Percentiles rank a stretch among this genome's conserved stretches.
Evolutionary conservation across 768 basidiomycete species (phyloP).

Genomic region (Collybiopsis confluens): DNA sequence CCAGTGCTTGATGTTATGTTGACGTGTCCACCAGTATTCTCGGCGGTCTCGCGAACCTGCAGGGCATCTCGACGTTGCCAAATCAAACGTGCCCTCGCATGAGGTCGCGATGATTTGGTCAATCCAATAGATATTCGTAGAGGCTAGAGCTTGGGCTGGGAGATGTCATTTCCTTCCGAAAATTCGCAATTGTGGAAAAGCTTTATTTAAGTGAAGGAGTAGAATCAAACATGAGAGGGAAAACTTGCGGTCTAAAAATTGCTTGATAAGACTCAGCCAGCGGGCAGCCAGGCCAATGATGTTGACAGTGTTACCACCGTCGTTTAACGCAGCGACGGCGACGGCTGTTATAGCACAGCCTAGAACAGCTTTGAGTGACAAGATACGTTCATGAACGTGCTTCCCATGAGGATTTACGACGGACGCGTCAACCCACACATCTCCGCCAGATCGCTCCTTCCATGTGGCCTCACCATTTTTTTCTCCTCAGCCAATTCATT

Average conservation of each 20-base stretch:
- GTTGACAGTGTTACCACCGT: not conserved
- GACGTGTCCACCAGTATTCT: no score
- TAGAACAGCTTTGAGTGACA: slow-evolving; percentile 42
- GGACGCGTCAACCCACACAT: slow-evolving; percentile 53
- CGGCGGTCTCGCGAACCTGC: no score
- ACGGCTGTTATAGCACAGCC: not conserved
- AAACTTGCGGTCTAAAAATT: slow-evolving; percentile 44
- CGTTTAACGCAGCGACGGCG: slow-evolving; percentile 9
- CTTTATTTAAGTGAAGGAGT: not conserved
- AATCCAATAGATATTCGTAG: no score
- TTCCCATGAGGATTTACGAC: slow-evolving; percentile 57
- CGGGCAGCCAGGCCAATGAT: not conserved
- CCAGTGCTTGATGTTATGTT: no score
- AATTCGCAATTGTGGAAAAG: slow-evolving; percentile 35
- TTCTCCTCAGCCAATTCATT: not conserved
- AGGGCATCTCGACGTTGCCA: no score
- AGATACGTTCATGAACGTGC: slow-evolving; percentile 65
- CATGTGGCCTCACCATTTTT: no score
- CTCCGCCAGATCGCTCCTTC: slow-evolving; percentile 25
- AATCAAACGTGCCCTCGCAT: no score
- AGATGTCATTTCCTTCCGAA: no score
- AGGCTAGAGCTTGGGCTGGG: no score
- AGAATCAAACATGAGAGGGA: not conserved
- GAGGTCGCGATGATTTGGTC: no score
- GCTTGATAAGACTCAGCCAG: slow-evolving; percentile 24